phyloP scores from a whole-genome alignment of 2,329 filamentous ascomycete species.

The Colletotrichum lentis region DNA sequence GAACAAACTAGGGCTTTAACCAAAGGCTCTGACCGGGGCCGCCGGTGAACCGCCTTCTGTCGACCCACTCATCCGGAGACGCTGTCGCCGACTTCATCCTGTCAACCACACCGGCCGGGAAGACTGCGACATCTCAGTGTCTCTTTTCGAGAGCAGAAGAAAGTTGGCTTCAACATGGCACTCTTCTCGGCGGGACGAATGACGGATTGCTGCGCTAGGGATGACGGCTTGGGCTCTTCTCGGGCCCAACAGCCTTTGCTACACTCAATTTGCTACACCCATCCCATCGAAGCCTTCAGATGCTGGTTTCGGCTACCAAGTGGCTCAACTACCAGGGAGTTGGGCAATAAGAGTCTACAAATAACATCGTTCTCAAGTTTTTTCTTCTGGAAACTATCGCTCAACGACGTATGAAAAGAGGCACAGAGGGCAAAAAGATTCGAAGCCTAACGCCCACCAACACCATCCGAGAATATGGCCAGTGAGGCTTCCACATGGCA shows the following conservation, averaged over 20 bases:
- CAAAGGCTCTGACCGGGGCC: not conserved
- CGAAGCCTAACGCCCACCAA: not conserved
- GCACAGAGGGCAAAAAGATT: not conserved
- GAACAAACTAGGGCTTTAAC: not conserved
- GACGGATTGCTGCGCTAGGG: not conserved
- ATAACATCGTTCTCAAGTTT: not conserved
- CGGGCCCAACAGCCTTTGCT: not conserved
- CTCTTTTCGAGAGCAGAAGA: not conserved
- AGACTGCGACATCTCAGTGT: not conserved
- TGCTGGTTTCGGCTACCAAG: not conserved
- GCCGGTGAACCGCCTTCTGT: not conserved
- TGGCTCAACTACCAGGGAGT: not conserved
- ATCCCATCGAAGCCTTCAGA: not conserved
- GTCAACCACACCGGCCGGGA: not conserved
- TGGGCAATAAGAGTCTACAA: no score
- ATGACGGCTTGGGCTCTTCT: not conserved
- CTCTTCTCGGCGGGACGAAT: no score
- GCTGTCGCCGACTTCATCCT: slow-evolving; percentile 10
- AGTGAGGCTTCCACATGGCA: not conserved
- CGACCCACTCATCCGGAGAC: slow-evolving; percentile 9
- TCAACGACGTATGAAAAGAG: not conserved
- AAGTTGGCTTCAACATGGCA: no score
- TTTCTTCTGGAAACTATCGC: no score
- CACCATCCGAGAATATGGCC: not conserved
- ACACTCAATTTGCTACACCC: not conserved